Evolutionary conservation across 2,329 filamentous ascomycete genomes (phyloP), one percentile per base, ranked within the genome.

Genomic region (Botrytis byssoidea): DNA sequence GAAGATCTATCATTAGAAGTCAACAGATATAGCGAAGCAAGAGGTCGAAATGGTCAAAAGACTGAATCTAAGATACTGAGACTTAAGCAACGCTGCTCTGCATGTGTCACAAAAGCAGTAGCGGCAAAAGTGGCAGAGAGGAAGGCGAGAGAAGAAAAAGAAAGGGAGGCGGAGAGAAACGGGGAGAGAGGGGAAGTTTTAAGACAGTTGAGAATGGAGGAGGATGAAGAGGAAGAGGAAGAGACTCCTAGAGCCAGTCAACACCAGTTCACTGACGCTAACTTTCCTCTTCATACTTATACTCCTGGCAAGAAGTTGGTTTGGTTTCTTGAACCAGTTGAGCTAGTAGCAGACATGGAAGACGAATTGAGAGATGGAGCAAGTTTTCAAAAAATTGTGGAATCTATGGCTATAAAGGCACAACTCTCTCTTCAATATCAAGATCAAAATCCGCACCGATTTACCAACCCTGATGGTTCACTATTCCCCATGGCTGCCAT

Each of bases 291-390:
- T 2, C 1, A 32, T 4, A 69, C 63, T 37, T 64, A 74, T n/a
- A 75, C 77, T 29, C 80, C 79, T 51, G 81, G 82, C 44, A 80
- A 81, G 7, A 80, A 79, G 59, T 78, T 81, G 35, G 81, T 81
- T 1, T 81, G 81, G 40, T 83, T 83, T 35, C 76, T 79, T 29
- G 82, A 83, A 48, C 82, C 80, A 25, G 80, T 82, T 12, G 80
- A 82, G 12, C 80, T 83, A 40, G 32, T 29, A 37, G 42, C 57
- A 63, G 16, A 61, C 22, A 59, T 77, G 32, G 79, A 77, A 66
- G 78, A 72, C 29, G 80, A 78, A 61, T 76, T 81, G 65, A 64
- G 68, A 18, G 22, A 25, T n/a, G 60, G 22, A n/a, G 35, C 22
- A n/a, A 42, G 35, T 63, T 18, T 57, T n/a, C 51, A 57, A 32